These are phyloP conservation scores for Fistulina hepatica DNA, from an alignment of 1,284 basidiomycete species.

Conservation along the genomic window DNA sequence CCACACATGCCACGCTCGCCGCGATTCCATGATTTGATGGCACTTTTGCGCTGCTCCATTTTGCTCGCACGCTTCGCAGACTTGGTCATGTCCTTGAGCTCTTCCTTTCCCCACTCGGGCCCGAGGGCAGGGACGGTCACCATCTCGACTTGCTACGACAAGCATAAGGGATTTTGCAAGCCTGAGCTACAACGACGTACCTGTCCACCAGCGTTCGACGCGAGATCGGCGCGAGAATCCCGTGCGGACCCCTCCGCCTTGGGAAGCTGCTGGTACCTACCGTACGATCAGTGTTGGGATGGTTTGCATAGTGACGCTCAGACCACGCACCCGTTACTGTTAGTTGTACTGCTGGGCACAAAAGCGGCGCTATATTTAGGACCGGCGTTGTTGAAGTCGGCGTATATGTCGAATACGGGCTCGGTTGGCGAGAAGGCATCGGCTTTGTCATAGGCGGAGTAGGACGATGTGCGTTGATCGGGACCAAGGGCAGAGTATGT, in stretches of 20 bases:
- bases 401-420: slow-evolving; percentile 71
- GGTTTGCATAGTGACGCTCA: slow-evolving; percentile 5
- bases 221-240: too few species aligned
- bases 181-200: neutral
- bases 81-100: slow-evolving; percentile 66
- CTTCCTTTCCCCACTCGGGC: slow-evolving; percentile 73
- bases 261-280: neutral
- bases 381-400: slow-evolving; percentile 85
- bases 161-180: slow-evolving; percentile 26
- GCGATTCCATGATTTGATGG: slow-evolving; percentile 61
- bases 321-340: slow-evolving; percentile 11
- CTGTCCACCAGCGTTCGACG: slow-evolving; percentile 25
- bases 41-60: slow-evolving; percentile 40
- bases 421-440: slow-evolving; percentile 22
- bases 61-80: slow-evolving; percentile 50
- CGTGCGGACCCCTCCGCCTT: too few species aligned
- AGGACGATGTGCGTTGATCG: too few species aligned
- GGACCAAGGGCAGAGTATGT: too few species aligned
- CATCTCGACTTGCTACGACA: slow-evolving; percentile 53
- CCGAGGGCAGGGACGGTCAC: slow-evolving; percentile 83
- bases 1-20: slow-evolving; percentile 70
- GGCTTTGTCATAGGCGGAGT: too few species aligned
- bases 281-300: slow-evolving; percentile 2
- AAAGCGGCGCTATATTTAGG: slow-evolving; percentile 66
- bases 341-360: slow-evolving; percentile 22